A percentile compares a stretch with the other conserved stretches of the same genome.
Evolutionary conservation across 345 rosid genomes (phyloP).

Genomic region (Zanthoxylum bungeanum): DNA sequence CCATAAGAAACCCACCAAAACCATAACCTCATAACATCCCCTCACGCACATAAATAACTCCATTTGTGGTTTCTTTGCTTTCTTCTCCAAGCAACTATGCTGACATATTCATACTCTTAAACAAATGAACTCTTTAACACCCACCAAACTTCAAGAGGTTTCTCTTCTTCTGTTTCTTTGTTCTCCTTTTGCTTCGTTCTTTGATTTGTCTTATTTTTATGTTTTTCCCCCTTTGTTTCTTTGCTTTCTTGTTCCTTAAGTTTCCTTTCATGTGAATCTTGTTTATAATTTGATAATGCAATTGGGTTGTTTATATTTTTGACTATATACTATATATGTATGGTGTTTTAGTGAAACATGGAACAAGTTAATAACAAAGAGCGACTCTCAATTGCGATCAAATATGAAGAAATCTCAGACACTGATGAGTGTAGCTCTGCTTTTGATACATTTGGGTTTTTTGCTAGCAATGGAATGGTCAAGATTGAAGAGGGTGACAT

Average conservation of each 20-base stretch:
- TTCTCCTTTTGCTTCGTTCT: not conserved
- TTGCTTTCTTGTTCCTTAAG: slow-evolving; percentile 3
- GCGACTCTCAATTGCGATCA: not conserved
- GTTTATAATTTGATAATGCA: not conserved
- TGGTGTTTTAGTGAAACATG: not conserved
- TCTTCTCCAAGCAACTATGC: not conserved
- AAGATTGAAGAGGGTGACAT: slow-evolving; percentile 15
- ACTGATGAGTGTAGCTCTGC: slow-evolving; percentile 17
- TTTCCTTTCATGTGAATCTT: not conserved
- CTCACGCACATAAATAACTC: not conserved
- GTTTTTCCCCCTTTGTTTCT: no score
- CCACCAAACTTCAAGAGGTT: not conserved
- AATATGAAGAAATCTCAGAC: slow-evolving; percentile 20
- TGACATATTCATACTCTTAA: no score
- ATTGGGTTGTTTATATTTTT: no score
- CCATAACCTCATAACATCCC: no score
- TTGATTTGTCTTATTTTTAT: not conserved
- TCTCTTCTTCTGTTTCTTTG: not conserved
- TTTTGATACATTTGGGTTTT: slow-evolving; percentile 7
- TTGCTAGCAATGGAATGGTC: slow-evolving; percentile 19
- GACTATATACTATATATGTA: no score
- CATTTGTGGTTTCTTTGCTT: not conserved
- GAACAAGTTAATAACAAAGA: not conserved
- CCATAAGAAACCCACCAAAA: not conserved
- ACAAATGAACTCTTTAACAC: not conserved